A percentile compares a stretch with the other conserved stretches of the same genome.
phyloP scores from a whole-genome alignment of 345 rosid genomes.

The Eucalyptus curtisii region DNA sequence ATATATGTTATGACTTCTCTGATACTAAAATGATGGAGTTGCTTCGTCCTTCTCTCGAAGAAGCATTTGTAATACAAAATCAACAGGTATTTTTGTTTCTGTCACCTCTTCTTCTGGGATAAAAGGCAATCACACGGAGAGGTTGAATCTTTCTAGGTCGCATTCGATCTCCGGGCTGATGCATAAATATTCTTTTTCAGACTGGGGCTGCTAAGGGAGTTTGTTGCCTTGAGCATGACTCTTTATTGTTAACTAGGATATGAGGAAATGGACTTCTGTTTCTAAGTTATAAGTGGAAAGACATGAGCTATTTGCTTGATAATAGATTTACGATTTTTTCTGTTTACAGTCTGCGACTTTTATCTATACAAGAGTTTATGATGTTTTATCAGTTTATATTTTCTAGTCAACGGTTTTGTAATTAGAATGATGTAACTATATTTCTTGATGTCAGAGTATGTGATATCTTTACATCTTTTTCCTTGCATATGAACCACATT shows the following conservation, averaged over 20 bases:
- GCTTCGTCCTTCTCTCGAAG: slow-evolving; percentile 95
- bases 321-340: background rate
- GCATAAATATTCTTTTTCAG: too few species aligned
- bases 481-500: background rate
- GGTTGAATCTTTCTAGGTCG: too few species aligned
- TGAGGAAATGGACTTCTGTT: background rate
- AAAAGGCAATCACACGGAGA: too few species aligned
- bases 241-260: background rate
- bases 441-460: background rate
- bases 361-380: background rate
- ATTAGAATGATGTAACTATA: background rate
- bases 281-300: background rate
- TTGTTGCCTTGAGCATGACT: background rate
- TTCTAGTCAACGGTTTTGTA: background rate
- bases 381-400: background rate
- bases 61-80: slow-evolving; percentile 95
- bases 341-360: background rate
- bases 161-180: fast-evolving
- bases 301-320: background rate
- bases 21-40: slow-evolving; percentile 98
- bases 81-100: slow-evolving; percentile 46
- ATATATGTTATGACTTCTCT: slow-evolving; percentile 80
- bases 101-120: background rate
- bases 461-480: background rate
- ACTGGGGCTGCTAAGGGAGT: background rate